Base-by-base conservation (phyloP, 345 rosid species). In the Citrus hindsii region DNA sequence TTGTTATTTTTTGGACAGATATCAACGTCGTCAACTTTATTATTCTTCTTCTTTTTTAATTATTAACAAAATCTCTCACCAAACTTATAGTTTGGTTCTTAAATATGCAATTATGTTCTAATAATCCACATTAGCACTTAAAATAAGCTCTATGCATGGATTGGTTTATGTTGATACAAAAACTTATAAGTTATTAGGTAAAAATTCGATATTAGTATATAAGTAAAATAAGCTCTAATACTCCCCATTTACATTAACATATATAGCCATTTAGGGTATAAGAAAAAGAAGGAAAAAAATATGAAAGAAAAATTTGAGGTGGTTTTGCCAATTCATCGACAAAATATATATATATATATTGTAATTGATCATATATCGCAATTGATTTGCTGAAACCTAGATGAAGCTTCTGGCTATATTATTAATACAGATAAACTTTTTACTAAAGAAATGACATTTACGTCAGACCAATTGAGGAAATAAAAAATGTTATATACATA, bases 331-430 rank as follows among this genome's bases (percentile, higher is more conserved):
- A 69, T 7, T 27, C 60, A 69, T 25, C 42, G 2, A 3, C 18
- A 4, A 0, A 3, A 55, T 1, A 27, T 27, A 27, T 27, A 27
- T 27, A 27, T 1, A 27, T 1, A 27, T 0, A 16, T 28, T 28
- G 14, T 42, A 46, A 46, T 19, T 9, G 2, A 7, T 60, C 37
- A 55, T 30, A 55, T 68, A 59, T 37, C 48, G 2, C 61, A 42
- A 19, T 46, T 67, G 33, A 7, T 73, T 35, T 21, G 58, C 9
- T 13, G 67, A 69, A 67, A 58, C 32, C 37, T 32, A 42, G 67
- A 10, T 22, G 82, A 81, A 69, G 60, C 27, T 65, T 61, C 77
- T 69, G 25, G 61, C 37, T 9, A 62, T 79, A 58, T 64, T 56
- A 37, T 63, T 40, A 53, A 62, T 35, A 48, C 59, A 64, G 35